Evolutionary conservation across 163 green algal genomes (phyloP).

Genomic region (Chloroidium sp.): DNA sequence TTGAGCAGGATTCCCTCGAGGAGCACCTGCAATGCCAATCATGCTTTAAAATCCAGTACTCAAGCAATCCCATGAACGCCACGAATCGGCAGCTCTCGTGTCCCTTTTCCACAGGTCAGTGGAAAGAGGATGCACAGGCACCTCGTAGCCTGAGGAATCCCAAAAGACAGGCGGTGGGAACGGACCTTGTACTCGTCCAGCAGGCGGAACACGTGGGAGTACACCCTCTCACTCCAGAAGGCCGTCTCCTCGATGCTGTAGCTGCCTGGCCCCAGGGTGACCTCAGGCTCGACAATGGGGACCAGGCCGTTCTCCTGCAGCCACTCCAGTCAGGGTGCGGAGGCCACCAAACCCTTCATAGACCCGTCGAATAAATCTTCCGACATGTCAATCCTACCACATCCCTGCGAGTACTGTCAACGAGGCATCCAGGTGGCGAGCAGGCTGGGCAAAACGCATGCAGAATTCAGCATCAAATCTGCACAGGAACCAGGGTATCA

Average conservation of each 20-base stretch:
- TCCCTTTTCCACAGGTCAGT: no score
- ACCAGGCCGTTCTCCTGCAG: constrained; percentile 69
- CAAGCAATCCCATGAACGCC: no score
- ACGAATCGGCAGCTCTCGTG: no score
- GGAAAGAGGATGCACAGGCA: no score
- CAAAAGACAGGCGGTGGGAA: neutral
- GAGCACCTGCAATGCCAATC: no score
- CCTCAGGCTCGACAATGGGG: constrained; percentile 95
- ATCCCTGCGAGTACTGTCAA: neutral
- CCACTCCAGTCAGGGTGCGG: no score
- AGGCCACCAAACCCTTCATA: neutral
- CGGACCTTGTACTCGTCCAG: constrained; percentile 74
- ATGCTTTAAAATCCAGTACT: no score
- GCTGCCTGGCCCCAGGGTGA: constrained; percentile 63
- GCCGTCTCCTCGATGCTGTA: constrained; percentile 80
- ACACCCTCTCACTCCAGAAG: constrained; percentile 47
- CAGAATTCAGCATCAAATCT: neutral
- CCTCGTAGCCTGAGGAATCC: neutral
- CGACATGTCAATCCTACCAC: neutral
- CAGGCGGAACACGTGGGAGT: constrained; percentile 49
- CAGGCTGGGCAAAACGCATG: neutral
- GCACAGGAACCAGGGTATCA: neutral
- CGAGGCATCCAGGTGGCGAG: neutral
- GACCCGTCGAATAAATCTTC: neutral
- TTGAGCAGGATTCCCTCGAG: constrained; percentile 87